phyloP scores from a whole-genome alignment of 2,329 filamentous ascomycete genomes.

The Nemania serpens region DNA sequence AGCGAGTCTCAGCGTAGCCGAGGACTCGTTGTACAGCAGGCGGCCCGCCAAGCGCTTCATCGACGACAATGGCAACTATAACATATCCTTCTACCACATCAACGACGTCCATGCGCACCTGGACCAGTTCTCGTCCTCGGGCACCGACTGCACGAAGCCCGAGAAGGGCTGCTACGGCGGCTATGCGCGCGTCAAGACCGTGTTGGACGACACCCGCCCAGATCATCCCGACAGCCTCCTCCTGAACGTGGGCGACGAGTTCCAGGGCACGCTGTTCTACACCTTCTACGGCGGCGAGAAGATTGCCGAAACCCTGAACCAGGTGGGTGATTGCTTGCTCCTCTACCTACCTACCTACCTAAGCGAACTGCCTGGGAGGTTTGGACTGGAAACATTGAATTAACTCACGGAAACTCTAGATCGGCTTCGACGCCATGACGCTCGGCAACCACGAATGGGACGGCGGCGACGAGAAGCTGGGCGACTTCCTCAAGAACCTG shows the following conservation, averaged over 20 bases:
- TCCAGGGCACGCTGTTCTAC: slow-evolving; percentile 71
- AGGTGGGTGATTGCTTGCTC: neutral
- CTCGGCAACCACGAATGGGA: slow-evolving; percentile 72
- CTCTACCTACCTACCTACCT: neutral
- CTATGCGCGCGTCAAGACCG: slow-evolving; percentile 66
- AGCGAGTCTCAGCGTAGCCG: slow-evolving; percentile 36
- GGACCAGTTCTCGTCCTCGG: slow-evolving; percentile 64
- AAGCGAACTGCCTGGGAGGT: neutral
- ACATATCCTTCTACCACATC: slow-evolving; percentile 70
- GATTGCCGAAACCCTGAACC: slow-evolving; percentile 68
- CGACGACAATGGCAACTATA: slow-evolving; percentile 55
- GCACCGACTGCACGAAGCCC: slow-evolving; percentile 63
- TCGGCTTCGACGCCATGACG: slow-evolving; percentile 71
- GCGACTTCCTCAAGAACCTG: slow-evolving; percentile 64
- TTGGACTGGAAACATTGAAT: neutral
- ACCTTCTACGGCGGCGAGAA: slow-evolving; percentile 69
- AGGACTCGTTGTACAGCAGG: slow-evolving; percentile 56
- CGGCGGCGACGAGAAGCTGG: slow-evolving; percentile 65
- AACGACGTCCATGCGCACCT: slow-evolving; percentile 72
- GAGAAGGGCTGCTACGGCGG: slow-evolving; percentile 65
- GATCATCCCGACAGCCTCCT: slow-evolving; percentile 64
- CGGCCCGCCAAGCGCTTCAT: slow-evolving; percentile 55
- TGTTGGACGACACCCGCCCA: slow-evolving; percentile 60
- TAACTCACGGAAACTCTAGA: slow-evolving; percentile 37
- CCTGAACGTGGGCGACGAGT: slow-evolving; percentile 71